Evolutionary conservation across 2,329 filamentous ascomycete species (phyloP), one percentile per base, ranked within the genome.

Genomic region (Aspergillus texensis): DNA sequence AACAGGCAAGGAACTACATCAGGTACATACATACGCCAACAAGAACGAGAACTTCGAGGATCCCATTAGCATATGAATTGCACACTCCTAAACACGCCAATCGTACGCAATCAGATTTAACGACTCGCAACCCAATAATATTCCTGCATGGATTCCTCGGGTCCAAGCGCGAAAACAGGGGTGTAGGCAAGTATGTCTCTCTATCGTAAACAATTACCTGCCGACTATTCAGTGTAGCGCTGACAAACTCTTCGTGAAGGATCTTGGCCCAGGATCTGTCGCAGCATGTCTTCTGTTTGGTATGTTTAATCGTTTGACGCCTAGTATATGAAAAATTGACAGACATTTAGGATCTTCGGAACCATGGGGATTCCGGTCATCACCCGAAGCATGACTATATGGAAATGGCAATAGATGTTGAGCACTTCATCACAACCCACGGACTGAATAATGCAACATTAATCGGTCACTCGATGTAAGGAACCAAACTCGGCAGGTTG

Each of bases 111-210:
- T n/a, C 34, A 11, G 50, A 48, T 9, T 19, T 11, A 26, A 16
- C 16, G 3, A 50, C 19, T 58, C 32, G n/a, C 6, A 12, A 10
- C 56, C 81, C 93, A 1, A 91, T 97, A 65, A 80, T 97, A 62
- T 90, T 97, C 68, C 87, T 97, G 71, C 94, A 97, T 76, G 94
- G 94, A 2, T 84, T 97, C 14, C 97, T 97, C 72, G 94, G 94
- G 28, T 96, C 92, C 57, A 96, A 95, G 58, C 68, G 92, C 82
- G 97, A 97, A 78, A 96, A 97, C 76, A 84, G 93, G 78, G 91
- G 86, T 72, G 93, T 97, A 68, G 96, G 93, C 90, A 96, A 93
- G 93, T 96, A 83, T 79, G 89, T 60, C 19, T 36, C 24, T 30
- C 28, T 34, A 30, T 53, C 4, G 16, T 8, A 3, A 43, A 43